Evolutionary conservation across 352 stramenopile genomes (phyloP).

Genomic region (Globisporangium perplexum): DNA sequence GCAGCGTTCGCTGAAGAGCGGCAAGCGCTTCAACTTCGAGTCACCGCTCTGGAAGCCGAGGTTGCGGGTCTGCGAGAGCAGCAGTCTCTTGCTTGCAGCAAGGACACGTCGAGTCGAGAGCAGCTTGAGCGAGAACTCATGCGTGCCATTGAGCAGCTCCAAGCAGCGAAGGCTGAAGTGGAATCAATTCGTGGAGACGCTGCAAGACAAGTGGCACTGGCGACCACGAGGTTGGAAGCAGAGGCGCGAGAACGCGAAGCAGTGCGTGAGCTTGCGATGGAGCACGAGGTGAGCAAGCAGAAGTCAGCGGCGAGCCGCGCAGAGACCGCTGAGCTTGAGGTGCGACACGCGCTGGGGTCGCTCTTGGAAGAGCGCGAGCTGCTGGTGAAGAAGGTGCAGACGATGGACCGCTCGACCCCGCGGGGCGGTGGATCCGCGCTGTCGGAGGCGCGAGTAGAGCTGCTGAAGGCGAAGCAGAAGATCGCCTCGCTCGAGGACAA

Average conservation of each 20-base stretch:
- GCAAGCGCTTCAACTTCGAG: conserved; percentile 16
- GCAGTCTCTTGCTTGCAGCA: neutral
- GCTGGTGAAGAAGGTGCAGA: conserved; percentile 15
- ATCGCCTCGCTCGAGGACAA: conserved; percentile 40
- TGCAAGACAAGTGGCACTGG: neutral
- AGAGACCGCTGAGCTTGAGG: conserved; percentile 8
- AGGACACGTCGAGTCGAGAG: neutral
- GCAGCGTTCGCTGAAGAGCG: conserved; percentile 21
- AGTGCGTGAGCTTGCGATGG: neutral
- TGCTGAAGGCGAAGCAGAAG: conserved; percentile 52
- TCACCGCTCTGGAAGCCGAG: conserved; percentile 13
- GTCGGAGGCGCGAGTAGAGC: conserved; percentile 30
- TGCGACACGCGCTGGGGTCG: conserved; percentile 8
- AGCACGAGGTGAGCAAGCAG: conserved; percentile 5
- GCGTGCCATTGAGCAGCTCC: conserved; percentile 1
- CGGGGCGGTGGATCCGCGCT: conserved; percentile 13
- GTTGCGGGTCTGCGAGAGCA: neutral
- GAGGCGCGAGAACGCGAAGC: conserved; percentile 2
- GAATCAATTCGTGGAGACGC: neutral
- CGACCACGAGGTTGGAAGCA: neutral
- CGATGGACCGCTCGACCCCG: conserved; percentile 9
- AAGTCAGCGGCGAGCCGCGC: conserved; percentile 11
- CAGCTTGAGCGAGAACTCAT: conserved; percentile 2
- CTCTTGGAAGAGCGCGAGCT: conserved; percentile 20
- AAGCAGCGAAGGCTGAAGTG: neutral